Base-by-base conservation (phyloP, 2,329 filamentous ascomycete genomes). In the Aspergillus spinulosporus region DNA sequence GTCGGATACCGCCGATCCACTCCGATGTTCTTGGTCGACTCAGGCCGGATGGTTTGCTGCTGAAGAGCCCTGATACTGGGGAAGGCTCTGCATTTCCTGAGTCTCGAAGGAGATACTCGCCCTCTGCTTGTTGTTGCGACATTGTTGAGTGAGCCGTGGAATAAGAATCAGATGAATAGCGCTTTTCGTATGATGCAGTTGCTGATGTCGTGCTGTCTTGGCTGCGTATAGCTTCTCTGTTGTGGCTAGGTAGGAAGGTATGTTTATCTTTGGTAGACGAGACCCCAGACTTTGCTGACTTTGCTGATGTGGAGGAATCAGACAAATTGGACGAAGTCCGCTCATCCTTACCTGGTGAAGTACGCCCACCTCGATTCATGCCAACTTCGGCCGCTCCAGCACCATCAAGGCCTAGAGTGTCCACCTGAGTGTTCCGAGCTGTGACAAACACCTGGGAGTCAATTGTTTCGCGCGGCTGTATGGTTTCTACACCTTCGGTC, bases 1-100 rank as follows among this genome's bases (percentile, higher is more conserved):
- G 81, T 14, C 84, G 80, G 15, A 92, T 71, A 47, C 84, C 89
- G 21, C 88, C 88, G 8, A 92, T 76, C 85, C 87, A 90, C 26
- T 82, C 82, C 74, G 74, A 86, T 81, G 68, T 83, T 84, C 15
- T 86, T 79, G 64, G 62, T 50, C 65, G 69, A 11, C 62, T 60
- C 29, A 58, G 57, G 2, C 59, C 58, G 7, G 61, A 60, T 5
- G 68, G 59, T 51, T 68, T 68, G 29, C 21, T 21, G 21, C 64
- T 66, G 21, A 69, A 64, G 1, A 67, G 26, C 2, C 62, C 26
- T 73, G 71, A 15, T 58, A 60, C 1, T 64, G 63, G 11, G 64
- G 64, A 28, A 7, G 7, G 9, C 28, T 45, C 14, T 7, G 26
- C 11, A 7, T 31, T 45, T 6, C 31, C 43, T 21, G 43, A 31